Evolutionary conservation across 345 rosid species (phyloP), one percentile per base, ranked within the genome.

Genomic region (Excoecaria cochinchinensis): DNA sequence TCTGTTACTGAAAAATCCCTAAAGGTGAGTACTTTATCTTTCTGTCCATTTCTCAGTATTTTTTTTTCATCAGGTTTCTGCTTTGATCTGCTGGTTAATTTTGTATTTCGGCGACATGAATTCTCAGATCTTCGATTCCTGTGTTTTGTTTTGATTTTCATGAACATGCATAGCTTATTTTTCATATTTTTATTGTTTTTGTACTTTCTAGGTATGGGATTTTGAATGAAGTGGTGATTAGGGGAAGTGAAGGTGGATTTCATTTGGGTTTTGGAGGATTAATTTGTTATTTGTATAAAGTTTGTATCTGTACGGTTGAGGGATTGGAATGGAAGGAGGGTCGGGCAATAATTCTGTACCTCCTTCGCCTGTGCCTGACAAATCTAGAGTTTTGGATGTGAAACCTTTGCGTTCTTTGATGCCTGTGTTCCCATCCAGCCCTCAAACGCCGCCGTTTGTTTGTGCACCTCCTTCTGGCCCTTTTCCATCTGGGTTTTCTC

Each of bases 381-480:
- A 88, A 77, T 82, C 89, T 0, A 84, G 84, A 77, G 97, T 94
- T 55, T 81, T 88, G 77, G 97, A 94, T 81, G 88, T 92, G 48
- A 88, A 86, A 80, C 98, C 98, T 3, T 74, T 94, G 46, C 91
- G 96, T n/a, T 77, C 80, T 81, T 81, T 94, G 75, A 83, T 56
- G 50, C 98, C 97, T 3, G 70, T 86, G 44, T 92, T 90, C 52
- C 89, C 92, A 0, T 73, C 82, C 0, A 71, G 69, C 5, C 71
- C 82, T 4, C 85, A 89, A 73, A 87, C 79, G 65, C 87, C 87
- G 5, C 85, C 89, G 0, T 84, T 85, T 74, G 84, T 85, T 8
- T 77, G 84, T 70, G 81, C 87, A 17, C 86, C 90, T 61, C 90
- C 89, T 0, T 77, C 63, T 36, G 90, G 93, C 2, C 89, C 89